Percentiles rank a stretch among this genome's conserved stretches.
Evolutionary conservation across 805 yeast genomes (phyloP).

Genomic region (Starmerella lactis-condensi): DNA sequence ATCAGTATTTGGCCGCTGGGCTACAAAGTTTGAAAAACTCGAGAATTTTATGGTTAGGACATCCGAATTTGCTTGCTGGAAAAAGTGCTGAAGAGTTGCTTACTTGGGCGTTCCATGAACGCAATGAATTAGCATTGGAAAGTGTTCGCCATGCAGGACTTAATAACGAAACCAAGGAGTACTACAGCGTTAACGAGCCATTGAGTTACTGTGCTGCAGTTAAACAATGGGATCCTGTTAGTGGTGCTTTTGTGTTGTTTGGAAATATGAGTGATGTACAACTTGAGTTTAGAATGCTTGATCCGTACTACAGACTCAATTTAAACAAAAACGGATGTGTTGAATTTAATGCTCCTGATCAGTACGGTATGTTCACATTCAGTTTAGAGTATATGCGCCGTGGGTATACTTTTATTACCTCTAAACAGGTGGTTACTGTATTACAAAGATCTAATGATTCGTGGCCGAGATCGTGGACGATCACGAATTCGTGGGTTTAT

Average conservation of each 20-base stretch:
- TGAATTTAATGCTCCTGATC: slow-evolving; percentile 68
- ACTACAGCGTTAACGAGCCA: slow-evolving; percentile 60
- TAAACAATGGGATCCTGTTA: slow-evolving; percentile 26
- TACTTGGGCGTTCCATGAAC: slow-evolving; percentile 60
- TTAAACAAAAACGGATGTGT: slow-evolving; percentile 28
- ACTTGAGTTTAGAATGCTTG: slow-evolving; percentile 72
- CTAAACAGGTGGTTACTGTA: slow-evolving; percentile 55
- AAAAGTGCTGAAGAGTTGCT: slow-evolving; percentile 24
- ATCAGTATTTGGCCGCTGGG: slow-evolving; percentile 33
- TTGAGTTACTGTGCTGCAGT: slow-evolving; percentile 34
- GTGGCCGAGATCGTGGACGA: slow-evolving; percentile 80
- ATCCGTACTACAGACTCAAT: slow-evolving; percentile 78
- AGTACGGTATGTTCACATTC: slow-evolving; percentile 90
- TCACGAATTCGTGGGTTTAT: slow-evolving; percentile 85
- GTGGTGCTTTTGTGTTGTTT: slow-evolving; percentile 53
- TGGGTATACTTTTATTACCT: slow-evolving; percentile 52
- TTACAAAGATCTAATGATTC: slow-evolving; percentile 94
- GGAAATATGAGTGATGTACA: slow-evolving; percentile 43
- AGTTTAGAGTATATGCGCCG: slow-evolving; percentile 56
- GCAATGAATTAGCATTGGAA: slow-evolving; percentile 37
- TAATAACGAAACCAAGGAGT: slow-evolving; percentile 17
- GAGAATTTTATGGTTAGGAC: slow-evolving; percentile 69
- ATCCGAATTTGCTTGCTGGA: slow-evolving; percentile 34
- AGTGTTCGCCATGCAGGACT: slow-evolving; percentile 38
- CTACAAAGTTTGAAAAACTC: slow-evolving; percentile 62